phyloP scores from a whole-genome alignment of 306 rosid genomes.

The Trichosanthes cucumerina region DNA sequence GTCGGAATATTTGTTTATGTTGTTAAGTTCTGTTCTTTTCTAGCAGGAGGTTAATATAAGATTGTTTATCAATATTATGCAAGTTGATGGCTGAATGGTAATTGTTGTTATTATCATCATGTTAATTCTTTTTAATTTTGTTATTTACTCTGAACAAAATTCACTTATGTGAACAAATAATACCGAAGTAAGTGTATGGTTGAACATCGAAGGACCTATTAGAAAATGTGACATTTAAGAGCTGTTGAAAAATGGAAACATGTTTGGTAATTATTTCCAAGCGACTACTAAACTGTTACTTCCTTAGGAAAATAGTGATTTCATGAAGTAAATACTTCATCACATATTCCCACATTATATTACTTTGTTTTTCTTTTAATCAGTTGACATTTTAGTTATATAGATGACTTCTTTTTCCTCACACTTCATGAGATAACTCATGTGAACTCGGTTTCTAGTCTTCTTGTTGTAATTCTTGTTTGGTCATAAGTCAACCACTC shows the following conservation, averaged over 20 bases:
- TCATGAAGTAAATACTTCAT: too few relatives aligned
- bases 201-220: background rate
- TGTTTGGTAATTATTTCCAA: too few relatives aligned
- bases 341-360: too few relatives aligned
- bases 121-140: background rate
- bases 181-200: background rate
- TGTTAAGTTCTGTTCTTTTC: background rate
- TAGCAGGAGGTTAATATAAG: background rate
- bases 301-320: too few relatives aligned
- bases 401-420: background rate
- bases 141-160: background rate
- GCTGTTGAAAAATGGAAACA: too few relatives aligned
- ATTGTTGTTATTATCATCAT: background rate
- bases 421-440: background rate
- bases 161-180: background rate
- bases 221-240: background rate
- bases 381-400: background rate
- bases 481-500: too few relatives aligned
- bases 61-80: background rate
- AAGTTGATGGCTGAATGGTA: background rate
- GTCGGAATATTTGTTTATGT: slow-evolving; percentile 2
- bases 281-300: too few relatives aligned
- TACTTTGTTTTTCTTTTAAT: too few relatives aligned
- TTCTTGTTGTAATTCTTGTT: too few relatives aligned
- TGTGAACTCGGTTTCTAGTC: too few relatives aligned